phyloP scores from a whole-genome alignment of 768 basidiomycete genomes.

The Lepiota subincarnata region DNA sequence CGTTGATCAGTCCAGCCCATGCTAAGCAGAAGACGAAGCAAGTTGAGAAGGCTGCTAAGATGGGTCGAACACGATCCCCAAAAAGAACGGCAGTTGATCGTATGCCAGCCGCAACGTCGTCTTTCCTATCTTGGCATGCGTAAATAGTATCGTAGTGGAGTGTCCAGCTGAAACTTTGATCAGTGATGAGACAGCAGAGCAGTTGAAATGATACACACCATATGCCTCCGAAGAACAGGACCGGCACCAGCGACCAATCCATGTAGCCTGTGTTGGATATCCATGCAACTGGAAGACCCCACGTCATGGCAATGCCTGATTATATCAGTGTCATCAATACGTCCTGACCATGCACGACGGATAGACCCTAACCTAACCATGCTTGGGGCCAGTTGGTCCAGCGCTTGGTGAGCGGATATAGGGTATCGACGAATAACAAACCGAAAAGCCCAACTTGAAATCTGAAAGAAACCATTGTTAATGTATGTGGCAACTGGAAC shows the following conservation, averaged over 20 bases:
- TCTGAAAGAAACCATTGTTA: neutral
- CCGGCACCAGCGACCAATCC: neutral
- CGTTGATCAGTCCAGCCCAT: conserved; percentile 2
- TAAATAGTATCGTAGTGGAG: conserved; percentile 43
- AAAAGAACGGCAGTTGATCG: conserved; percentile 55
- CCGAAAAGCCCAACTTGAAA: conserved; percentile 13
- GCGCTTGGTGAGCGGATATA: conserved; percentile 39
- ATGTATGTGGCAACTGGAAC: neutral
- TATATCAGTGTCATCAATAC: neutral
- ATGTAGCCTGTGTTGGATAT: conserved; percentile 12
- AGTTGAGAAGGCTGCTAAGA: conserved; percentile 36
- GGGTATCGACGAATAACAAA: conserved; percentile 18
- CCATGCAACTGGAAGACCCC: conserved; percentile 29
- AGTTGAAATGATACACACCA: conserved; percentile 4
- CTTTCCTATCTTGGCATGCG: conserved; percentile 53
- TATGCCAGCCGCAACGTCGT: conserved; percentile 48
- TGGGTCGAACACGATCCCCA: conserved; percentile 34
- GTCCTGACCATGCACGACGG: neutral
- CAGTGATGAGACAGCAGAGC: conserved; percentile 14
- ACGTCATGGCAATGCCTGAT: conserved; percentile 30
- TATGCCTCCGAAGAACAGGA: neutral
- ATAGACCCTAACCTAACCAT: conserved; percentile 30
- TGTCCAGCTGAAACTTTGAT: neutral
- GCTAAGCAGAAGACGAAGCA: conserved; percentile 29
- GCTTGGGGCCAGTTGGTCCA: conserved; percentile 40